Evolutionary conservation across 345 rosid genomes (phyloP).

Genomic region (Leavenworthia alabamica): DNA sequence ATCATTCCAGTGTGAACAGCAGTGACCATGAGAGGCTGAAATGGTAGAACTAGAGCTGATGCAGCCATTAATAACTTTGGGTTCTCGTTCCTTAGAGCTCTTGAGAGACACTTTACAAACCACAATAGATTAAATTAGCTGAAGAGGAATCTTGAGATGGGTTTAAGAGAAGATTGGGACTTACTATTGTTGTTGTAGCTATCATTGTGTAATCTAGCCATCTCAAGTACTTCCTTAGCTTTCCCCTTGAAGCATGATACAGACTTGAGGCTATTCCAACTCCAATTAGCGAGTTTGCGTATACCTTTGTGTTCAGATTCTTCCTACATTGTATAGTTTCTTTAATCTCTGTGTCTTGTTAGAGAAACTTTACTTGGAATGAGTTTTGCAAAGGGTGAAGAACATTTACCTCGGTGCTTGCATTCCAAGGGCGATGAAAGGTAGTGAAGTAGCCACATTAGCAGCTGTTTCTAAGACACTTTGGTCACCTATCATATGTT

Average conservation of each 20-base stretch:
- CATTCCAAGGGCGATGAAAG: conserved; percentile 76
- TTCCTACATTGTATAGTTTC: conserved; percentile 40
- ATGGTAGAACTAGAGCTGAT: conserved; percentile 69
- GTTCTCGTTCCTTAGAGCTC: conserved; percentile 78
- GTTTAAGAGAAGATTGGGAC: conserved; percentile 12
- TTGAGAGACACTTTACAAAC: conserved; percentile 64
- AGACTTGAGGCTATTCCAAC: conserved; percentile 84
- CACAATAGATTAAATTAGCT: not conserved
- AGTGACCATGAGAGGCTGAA: conserved; percentile 94
- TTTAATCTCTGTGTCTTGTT: not conserved
- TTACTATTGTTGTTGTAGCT: conserved; percentile 74
- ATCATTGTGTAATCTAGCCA: conserved; percentile 96
- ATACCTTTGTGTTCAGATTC: conserved; percentile 57
- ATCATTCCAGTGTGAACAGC: conserved; percentile 90
- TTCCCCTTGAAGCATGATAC: conserved; percentile 89
- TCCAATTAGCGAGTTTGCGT: conserved; percentile 91
- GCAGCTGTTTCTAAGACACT: conserved; percentile 59
- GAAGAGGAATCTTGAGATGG: not conserved
- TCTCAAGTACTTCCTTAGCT: conserved; percentile 62
- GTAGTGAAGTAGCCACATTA: conserved; percentile 86
- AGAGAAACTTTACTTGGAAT: not conserved
- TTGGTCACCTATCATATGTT: conserved; percentile 50
- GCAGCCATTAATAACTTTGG: conserved; percentile 96
- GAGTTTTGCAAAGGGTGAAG: not conserved
- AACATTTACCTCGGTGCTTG: conserved; percentile 74